These are phyloP conservation scores for Russula sp. DNA, from an alignment of 768 basidiomycete species.

Conservation along the genomic window DNA sequence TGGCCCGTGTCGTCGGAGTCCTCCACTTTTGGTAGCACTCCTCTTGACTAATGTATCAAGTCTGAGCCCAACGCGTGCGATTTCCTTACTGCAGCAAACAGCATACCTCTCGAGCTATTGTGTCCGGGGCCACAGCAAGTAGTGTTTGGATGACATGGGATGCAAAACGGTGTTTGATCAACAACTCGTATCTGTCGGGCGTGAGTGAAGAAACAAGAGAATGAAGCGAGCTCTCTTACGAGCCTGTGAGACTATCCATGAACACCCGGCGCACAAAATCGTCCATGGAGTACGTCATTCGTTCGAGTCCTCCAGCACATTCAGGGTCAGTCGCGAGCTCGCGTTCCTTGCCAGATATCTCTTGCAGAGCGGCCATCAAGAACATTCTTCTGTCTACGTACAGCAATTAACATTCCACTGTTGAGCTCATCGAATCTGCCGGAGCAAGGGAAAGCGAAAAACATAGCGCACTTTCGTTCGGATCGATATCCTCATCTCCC, in stretches of 20 bases:
- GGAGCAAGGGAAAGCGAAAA: slow-evolving; percentile 10
- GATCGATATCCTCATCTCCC: slow-evolving; percentile 46
- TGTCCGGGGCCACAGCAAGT: slow-evolving; percentile 58
- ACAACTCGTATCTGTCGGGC: slow-evolving; percentile 47
- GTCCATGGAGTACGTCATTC: slow-evolving; percentile 90
- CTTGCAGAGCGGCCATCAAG: slow-evolving; percentile 73
- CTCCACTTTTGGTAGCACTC: slow-evolving; percentile 46
- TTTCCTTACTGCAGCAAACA: not conserved
- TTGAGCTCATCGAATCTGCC: slow-evolving; percentile 22
- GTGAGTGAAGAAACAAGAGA: not conserved
- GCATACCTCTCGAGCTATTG: slow-evolving; percentile 63
- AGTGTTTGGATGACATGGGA: slow-evolving; percentile 95
- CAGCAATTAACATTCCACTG: not conserved
- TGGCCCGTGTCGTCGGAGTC: slow-evolving; percentile 52
- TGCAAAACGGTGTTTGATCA: slow-evolving; percentile 80
- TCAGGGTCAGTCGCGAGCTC: slow-evolving; percentile 91
- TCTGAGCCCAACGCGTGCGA: not conserved
- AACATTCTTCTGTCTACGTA: slow-evolving; percentile 40
- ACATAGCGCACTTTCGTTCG: slow-evolving; percentile 56
- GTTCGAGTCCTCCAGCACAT: slow-evolving; percentile 83
- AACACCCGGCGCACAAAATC: slow-evolving; percentile 93
- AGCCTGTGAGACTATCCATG: slow-evolving; percentile 78
- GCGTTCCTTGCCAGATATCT: slow-evolving; percentile 85
- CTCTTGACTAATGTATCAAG: slow-evolving; percentile 39
- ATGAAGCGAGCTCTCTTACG: slow-evolving; percentile 49